Conservation (phyloP, 2,329 filamentous ascomycete species). For the Passalora sequoiae region DNA sequence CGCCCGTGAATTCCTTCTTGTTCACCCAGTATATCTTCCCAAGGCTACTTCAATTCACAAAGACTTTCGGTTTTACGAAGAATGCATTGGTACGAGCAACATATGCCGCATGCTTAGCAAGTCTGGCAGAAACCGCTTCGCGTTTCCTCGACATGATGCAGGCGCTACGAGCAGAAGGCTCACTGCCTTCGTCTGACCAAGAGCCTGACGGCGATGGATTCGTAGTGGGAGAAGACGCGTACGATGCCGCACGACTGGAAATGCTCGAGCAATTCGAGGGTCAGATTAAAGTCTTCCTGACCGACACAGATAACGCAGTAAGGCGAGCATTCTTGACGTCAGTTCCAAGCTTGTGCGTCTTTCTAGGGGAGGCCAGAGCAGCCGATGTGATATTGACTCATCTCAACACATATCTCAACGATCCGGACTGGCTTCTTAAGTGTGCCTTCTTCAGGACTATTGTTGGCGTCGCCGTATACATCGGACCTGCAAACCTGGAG, state of each 20-base stretch:
- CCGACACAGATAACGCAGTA: conserved; percentile 79
- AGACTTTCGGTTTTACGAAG: conserved; percentile 41
- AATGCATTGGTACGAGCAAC: conserved; percentile 74
- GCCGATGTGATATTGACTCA: conserved; percentile 96
- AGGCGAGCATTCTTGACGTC: conserved; percentile 86
- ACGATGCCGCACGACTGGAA: conserved; percentile 79
- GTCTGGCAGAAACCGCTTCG: conserved; percentile 76
- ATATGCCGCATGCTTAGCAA: conserved; percentile 88
- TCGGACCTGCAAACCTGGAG: conserved; percentile 83
- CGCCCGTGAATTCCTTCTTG: conserved; percentile 63
- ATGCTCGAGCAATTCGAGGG: conserved; percentile 77
- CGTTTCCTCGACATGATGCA: conserved; percentile 88
- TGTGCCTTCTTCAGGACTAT: conserved; percentile 96
- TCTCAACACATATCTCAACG: conserved; percentile 94
- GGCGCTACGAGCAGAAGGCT: conserved; percentile 76
- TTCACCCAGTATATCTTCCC: conserved; percentile 63
- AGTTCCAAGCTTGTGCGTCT: conserved; percentile 85
- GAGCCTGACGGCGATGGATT: conserved; percentile 70
- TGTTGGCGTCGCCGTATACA: conserved; percentile 83
- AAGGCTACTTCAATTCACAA: conserved; percentile 53
- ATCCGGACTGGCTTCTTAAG: conserved; percentile 92
- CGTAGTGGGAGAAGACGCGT: conserved; percentile 51
- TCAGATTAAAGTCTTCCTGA: conserved; percentile 84
- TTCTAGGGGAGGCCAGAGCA: conserved; percentile 85
- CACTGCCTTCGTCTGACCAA: conserved; percentile 69